Percentiles rank a stretch among this genome's conserved stretches.
phyloP scores from a whole-genome alignment of 2,329 filamentous ascomycete genomes.

The Stachybotrys chartarum region DNA sequence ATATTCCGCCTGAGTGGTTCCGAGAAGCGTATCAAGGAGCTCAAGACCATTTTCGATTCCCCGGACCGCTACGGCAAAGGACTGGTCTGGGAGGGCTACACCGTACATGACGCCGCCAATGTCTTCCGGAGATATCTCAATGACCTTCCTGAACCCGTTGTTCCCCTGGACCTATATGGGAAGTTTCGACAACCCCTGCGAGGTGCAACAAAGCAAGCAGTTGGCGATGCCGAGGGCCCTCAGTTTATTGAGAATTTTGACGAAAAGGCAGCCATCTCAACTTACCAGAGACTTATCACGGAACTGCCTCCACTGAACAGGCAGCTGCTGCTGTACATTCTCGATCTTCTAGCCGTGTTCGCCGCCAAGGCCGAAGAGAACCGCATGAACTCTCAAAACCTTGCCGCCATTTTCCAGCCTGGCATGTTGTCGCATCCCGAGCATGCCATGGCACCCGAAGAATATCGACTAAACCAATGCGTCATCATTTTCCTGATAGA shows the following conservation, averaged over 20 bases:
- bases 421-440: conserved; percentile 89
- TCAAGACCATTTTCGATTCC: conserved; percentile 86
- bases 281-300: conserved; percentile 86
- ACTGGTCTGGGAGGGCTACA: conserved; percentile 94
- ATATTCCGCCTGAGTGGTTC: conserved; percentile 96
- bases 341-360: conserved; percentile 93
- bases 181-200: conserved; percentile 80
- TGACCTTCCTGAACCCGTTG: conserved; percentile 91
- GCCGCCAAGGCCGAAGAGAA: conserved; percentile 95
- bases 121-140: conserved; percentile 93
- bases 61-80: conserved; percentile 95
- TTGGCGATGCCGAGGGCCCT: conserved; percentile 59
- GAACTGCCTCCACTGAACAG: conserved; percentile 88
- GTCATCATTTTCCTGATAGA: conserved; percentile 97
- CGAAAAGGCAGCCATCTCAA: conserved; percentile 65
- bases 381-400: conserved; percentile 90
- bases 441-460: conserved; percentile 91
- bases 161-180: conserved; percentile 88
- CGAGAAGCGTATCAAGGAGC: conserved; percentile 95
- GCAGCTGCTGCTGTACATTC: conserved; percentile 88
- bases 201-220: conserved; percentile 62
- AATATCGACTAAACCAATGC: conserved; percentile 93
- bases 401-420: conserved; percentile 95
- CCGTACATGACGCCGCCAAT: conserved; percentile 96
- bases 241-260: conserved; percentile 60